These are phyloP conservation scores for Coniella vitis DNA, from an alignment of 2,329 filamentous ascomycete genomes.

Conservation along the genomic window DNA sequence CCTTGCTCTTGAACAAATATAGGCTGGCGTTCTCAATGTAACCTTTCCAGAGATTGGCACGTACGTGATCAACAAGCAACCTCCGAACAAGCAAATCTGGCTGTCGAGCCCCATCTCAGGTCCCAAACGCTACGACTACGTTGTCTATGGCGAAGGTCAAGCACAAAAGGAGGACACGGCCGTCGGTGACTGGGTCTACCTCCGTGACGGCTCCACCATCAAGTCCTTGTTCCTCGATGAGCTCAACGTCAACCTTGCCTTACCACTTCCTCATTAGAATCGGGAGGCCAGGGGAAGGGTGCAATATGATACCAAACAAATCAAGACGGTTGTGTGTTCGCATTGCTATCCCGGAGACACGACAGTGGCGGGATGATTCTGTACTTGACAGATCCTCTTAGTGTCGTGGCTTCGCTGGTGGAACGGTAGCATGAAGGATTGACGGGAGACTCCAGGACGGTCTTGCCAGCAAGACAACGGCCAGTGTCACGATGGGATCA, in stretches of 20 bases:
- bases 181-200: constrained; percentile 76
- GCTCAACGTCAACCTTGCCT: constrained; percentile 57
- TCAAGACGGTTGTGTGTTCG: neutral
- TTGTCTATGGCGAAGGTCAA: constrained; percentile 65
- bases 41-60: constrained; percentile 62
- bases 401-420: no score
- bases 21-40: constrained; percentile 84
- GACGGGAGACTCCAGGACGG: no score
- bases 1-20: constrained; percentile 1
- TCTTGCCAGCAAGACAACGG: no score
- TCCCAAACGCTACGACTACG: constrained; percentile 91
- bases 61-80: constrained; percentile 97
- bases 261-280: constrained; percentile 17
- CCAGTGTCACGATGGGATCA: no score
- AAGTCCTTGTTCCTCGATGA: constrained; percentile 68
- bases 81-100: constrained; percentile 97
- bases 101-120: constrained; percentile 85
- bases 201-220: constrained; percentile 73
- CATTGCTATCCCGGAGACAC: neutral
- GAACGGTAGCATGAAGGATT: no score
- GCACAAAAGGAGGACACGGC: constrained; percentile 72
- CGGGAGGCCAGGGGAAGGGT: neutral
- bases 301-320: no score
- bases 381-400: no score
- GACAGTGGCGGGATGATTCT: no score